These are phyloP conservation scores for Cornus controversa DNA, from an alignment of 148 eudicot species.

Conservation along the genomic window DNA sequence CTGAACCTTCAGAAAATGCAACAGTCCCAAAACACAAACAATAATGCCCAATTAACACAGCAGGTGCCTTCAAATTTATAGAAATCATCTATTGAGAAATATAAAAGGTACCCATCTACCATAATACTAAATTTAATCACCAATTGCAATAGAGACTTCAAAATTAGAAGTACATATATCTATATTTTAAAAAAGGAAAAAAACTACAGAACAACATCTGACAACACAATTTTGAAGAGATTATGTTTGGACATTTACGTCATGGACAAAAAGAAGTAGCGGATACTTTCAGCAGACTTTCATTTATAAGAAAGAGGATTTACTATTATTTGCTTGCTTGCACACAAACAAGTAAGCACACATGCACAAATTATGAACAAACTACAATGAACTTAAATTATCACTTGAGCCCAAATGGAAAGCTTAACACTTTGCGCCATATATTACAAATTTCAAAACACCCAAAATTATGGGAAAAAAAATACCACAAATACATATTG, in stretches of 20 bases:
- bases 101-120: background rate
- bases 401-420: background rate
- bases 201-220: background rate
- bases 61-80: background rate
- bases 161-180: background rate
- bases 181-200: too few relatives aligned
- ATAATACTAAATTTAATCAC: background rate
- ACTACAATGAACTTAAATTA: too few relatives aligned
- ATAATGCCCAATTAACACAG: constrained; percentile 5
- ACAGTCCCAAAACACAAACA: constrained; percentile 1
- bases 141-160: background rate
- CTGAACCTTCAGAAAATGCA: constrained; percentile 27
- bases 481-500: too few relatives aligned
- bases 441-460: too few relatives aligned
- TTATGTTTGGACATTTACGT: background rate
- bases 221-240: background rate
- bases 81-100: background rate
- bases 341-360: too few relatives aligned
- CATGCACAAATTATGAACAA: too few relatives aligned
- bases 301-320: background rate
- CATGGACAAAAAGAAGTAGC: background rate
- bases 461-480: too few relatives aligned
- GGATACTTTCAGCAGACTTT: background rate
- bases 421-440: background rate
- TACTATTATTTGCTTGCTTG: background rate